phyloP scores from a whole-genome alignment of 768 basidiomycete genomes.

The Tulasnella calospora region DNA sequence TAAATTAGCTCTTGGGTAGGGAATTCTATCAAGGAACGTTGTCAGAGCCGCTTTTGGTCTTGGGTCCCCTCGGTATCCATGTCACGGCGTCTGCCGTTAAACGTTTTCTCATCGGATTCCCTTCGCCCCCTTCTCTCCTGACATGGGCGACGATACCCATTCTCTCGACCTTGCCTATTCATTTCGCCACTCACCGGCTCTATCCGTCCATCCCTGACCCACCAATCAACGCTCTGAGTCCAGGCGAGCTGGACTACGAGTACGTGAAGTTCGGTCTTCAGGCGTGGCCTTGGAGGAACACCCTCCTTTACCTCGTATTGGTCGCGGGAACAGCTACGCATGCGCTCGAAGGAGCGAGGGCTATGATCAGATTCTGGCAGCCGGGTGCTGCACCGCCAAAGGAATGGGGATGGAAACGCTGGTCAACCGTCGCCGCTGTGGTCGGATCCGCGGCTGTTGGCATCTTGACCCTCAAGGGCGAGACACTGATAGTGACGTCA shows the following conservation, averaged over 20 bases:
- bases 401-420: constrained; percentile 31
- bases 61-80: constrained; percentile 64
- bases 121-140: constrained; percentile 39
- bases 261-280: constrained; percentile 71
- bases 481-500: constrained; percentile 46
- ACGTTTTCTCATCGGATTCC: constrained; percentile 45
- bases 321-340: constrained; percentile 56
- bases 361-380: constrained; percentile 53
- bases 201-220: constrained; percentile 45
- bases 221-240: constrained; percentile 58
- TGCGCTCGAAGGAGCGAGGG: constrained; percentile 52
- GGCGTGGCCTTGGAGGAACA: constrained; percentile 57
- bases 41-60: constrained; percentile 61
- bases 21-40: constrained; percentile 78
- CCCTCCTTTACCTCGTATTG: constrained; percentile 59
- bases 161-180: constrained; percentile 54
- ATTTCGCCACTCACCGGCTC: constrained; percentile 63
- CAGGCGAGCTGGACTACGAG: constrained; percentile 75
- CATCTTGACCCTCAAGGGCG: constrained; percentile 49
- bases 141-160: constrained; percentile 62
- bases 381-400: constrained; percentile 34
- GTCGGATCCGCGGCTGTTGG: constrained; percentile 52
- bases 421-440: constrained; percentile 37
- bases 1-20: constrained; percentile 62
- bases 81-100: constrained; percentile 54